phyloP scores from a whole-genome alignment of 225 moss, liverwort and hornwort species.

The Pseudoscleropodium purum region DNA sequence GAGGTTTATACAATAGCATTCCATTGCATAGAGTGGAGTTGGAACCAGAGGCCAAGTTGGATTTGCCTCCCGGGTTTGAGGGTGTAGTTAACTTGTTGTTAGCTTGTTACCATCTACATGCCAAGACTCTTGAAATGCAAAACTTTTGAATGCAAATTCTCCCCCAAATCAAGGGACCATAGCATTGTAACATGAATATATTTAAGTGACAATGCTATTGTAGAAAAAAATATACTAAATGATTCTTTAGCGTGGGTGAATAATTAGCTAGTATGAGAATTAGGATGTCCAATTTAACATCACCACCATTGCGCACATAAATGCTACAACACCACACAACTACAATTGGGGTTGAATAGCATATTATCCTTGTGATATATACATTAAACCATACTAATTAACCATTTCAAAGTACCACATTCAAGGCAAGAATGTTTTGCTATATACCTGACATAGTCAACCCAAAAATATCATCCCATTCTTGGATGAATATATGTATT shows the following conservation, averaged over 20 bases:
- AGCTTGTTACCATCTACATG: too few species aligned
- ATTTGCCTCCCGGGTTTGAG: too few species aligned
- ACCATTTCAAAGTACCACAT: not conserved
- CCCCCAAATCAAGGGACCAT: fast-evolving
- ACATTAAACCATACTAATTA: not conserved
- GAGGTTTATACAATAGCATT: too few species aligned
- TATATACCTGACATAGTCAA: not conserved
- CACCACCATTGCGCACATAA: not conserved
- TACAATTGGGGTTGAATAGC: not conserved
- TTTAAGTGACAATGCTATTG: not conserved
- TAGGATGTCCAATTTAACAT: not conserved
- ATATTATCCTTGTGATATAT: not conserved
- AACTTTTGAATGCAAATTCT: not conserved
- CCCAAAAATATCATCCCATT: not conserved
- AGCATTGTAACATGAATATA: not conserved
- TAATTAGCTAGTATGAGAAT: not conserved
- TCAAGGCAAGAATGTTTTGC: not conserved
- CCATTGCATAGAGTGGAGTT: too few species aligned
- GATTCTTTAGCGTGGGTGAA: fast-evolving
- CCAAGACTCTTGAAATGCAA: too few species aligned
- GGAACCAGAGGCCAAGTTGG: too few species aligned
- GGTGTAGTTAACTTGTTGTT: too few species aligned
- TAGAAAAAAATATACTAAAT: not conserved
- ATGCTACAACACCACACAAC: not conserved
- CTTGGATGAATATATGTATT: not conserved